phyloP scores from a whole-genome alignment of 75 land plant species.

The Pinus albicaulis region DNA sequence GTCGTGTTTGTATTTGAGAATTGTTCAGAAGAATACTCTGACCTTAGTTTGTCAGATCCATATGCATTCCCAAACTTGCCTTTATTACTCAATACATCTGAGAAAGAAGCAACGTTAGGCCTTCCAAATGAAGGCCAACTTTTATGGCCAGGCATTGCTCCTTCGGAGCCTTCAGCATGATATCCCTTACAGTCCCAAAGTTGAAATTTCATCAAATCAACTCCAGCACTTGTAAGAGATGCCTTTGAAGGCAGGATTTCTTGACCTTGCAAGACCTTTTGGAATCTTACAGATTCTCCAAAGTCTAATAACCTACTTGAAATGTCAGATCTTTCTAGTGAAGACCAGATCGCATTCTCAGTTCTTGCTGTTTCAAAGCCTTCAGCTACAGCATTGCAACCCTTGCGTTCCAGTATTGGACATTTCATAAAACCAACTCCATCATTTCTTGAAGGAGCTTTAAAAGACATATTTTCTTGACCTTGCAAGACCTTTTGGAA shows the following conservation, averaged over 20 bases:
- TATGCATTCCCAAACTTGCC: not conserved
- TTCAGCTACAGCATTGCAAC: conserved; percentile 7
- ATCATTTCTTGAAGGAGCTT: conserved; percentile 11
- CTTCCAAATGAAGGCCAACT: conserved; percentile 7
- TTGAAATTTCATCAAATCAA: conserved; percentile 17
- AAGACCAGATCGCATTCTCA: conserved; percentile 11
- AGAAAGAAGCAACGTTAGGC: conserved; percentile 1
- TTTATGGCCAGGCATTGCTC: not conserved
- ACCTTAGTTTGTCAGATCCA: not conserved
- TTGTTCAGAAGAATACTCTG: conserved; percentile 3
- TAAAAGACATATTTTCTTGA: conserved; percentile 62
- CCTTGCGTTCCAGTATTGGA: conserved; percentile 13
- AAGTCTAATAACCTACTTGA: conserved; percentile 38
- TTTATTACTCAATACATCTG: not conserved
- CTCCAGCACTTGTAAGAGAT: conserved; percentile 15
- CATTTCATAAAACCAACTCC: conserved; percentile 14
- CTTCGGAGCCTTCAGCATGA: conserved; percentile 1
- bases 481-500: conserved; percentile 92
- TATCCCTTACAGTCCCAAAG: conserved; percentile 10
- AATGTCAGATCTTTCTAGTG: conserved; percentile 20
- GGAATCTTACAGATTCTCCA: conserved; percentile 55
- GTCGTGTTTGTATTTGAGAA: conserved; percentile 12
- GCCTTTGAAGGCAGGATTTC: conserved; percentile 38
- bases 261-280: conserved; percentile 96
- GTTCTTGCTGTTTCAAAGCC: conserved; percentile 1